These are phyloP conservation scores for Brettanomyces naardenensis DNA, from an alignment of 805 yeast genomes.

Conservation along the genomic window DNA sequence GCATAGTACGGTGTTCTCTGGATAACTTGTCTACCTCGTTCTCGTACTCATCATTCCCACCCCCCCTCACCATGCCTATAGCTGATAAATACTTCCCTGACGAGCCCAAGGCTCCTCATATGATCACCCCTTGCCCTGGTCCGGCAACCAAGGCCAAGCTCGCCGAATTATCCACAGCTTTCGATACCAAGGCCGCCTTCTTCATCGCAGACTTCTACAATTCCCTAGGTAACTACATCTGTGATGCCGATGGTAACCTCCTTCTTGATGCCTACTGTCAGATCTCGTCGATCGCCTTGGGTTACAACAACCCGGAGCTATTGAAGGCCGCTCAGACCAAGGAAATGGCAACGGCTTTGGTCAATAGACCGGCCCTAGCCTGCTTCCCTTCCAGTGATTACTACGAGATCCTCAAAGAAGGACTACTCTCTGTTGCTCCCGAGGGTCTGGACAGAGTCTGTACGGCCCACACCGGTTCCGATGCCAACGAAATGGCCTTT, in stretches of 20 bases:
- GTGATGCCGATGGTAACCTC: conserved; percentile 57
- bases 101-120: conserved; percentile 41
- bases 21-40: too few relatives aligned
- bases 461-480: conserved; percentile 63
- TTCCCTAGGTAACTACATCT: conserved; percentile 57
- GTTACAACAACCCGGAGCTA: conserved; percentile 63
- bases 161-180: conserved; percentile 36
- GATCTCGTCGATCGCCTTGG: conserved; percentile 62
- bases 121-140: conserved; percentile 41
- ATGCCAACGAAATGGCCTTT: conserved; percentile 64
- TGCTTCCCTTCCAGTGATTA: conserved; percentile 56
- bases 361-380: conserved; percentile 63
- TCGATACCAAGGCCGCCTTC: conserved; percentile 56
- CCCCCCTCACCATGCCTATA: too few relatives aligned
- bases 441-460: conserved; percentile 51
- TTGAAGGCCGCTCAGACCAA: conserved; percentile 49
- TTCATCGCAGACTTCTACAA: conserved; percentile 58
- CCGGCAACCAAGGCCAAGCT: conserved; percentile 33
- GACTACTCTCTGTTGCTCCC: conserved; percentile 55
- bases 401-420: conserved; percentile 36
- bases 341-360: conserved; percentile 56
- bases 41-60: too few relatives aligned
- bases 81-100: conserved; percentile 29
- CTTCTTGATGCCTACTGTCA: conserved; percentile 64
- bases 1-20: too few relatives aligned